Evolutionary conservation across 2,329 filamentous ascomycete species (phyloP).

Genomic region (Tolypocladium tropicale): DNA sequence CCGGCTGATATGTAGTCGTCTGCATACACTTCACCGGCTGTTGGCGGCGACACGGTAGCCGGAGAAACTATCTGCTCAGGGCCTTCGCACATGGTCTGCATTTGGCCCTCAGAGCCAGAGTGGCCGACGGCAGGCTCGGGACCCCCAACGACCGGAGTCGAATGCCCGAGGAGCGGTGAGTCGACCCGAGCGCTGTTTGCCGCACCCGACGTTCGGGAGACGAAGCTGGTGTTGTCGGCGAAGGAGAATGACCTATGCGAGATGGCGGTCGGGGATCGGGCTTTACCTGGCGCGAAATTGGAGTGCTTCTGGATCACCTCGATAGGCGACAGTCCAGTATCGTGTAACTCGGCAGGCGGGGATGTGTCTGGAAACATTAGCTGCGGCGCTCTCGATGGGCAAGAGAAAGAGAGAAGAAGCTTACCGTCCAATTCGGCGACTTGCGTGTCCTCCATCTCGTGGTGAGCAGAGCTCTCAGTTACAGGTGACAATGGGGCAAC

Average conservation of each 20-base stretch:
- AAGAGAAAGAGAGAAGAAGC: slow-evolving; percentile 5
- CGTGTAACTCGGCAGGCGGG: slow-evolving; percentile 32
- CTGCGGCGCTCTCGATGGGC: background rate
- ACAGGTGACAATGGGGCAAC: slow-evolving; percentile 4
- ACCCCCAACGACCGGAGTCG: background rate
- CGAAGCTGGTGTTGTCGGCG: slow-evolving; percentile 14
- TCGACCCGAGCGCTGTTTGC: slow-evolving; percentile 4
- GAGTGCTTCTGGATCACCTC: slow-evolving; percentile 28
- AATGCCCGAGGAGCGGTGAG: slow-evolving; percentile 2
- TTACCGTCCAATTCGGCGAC: slow-evolving; percentile 39
- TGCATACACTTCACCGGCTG: slow-evolving; percentile 12
- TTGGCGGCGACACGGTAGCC: slow-evolving; percentile 17
- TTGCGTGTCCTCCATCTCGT: slow-evolving; percentile 33
- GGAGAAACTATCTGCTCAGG: background rate
- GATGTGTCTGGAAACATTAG: slow-evolving; percentile 28
- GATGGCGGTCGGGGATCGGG: slow-evolving; percentile 7
- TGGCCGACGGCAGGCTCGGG: background rate
- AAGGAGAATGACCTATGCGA: slow-evolving; percentile 11
- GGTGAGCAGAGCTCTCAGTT: slow-evolving; percentile 1
- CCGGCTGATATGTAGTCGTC: slow-evolving; percentile 18
- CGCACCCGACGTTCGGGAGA: slow-evolving; percentile 16
- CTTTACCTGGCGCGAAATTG: slow-evolving; percentile 9
- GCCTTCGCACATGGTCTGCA: background rate
- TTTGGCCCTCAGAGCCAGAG: background rate
- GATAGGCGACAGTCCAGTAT: slow-evolving; percentile 27